Evolutionary conservation across 2,329 filamentous ascomycete species (phyloP).

Genomic region (Ophiostoma angusticollis): DNA sequence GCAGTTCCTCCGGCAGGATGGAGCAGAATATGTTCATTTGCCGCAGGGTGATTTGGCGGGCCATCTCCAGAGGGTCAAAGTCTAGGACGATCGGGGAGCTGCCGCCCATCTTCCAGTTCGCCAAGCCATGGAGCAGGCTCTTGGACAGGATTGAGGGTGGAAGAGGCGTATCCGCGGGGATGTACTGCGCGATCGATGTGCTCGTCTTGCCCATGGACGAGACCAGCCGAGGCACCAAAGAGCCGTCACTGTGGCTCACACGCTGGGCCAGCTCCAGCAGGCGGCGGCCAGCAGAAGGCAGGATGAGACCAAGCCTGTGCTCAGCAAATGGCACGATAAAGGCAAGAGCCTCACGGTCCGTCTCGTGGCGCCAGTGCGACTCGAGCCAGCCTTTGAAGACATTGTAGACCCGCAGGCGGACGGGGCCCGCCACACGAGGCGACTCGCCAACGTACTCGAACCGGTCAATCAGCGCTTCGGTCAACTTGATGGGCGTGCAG

Average conservation of each 20-base stretch:
- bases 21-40: slow-evolving; percentile 85
- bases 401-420: slow-evolving; percentile 86
- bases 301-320: slow-evolving; percentile 49
- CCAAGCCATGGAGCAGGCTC: slow-evolving; percentile 60
- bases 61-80: slow-evolving; percentile 82
- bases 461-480: slow-evolving; percentile 71
- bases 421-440: slow-evolving; percentile 60
- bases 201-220: slow-evolving; percentile 83
- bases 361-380: slow-evolving; percentile 80
- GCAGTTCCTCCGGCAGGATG: slow-evolving; percentile 81
- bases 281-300: slow-evolving; percentile 70
- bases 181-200: slow-evolving; percentile 57
- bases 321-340: slow-evolving; percentile 72
- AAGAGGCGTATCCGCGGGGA: slow-evolving; percentile 57
- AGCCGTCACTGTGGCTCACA: slow-evolving; percentile 56
- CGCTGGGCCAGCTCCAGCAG: slow-evolving; percentile 68
- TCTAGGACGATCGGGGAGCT: slow-evolving; percentile 64
- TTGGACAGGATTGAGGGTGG: slow-evolving; percentile 60
- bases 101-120: slow-evolving; percentile 59
- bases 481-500: slow-evolving; percentile 65
- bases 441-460: slow-evolving; percentile 85
- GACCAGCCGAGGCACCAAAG: slow-evolving; percentile 68
- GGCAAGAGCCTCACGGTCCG: slow-evolving; percentile 62
- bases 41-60: slow-evolving; percentile 83
- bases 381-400: slow-evolving; percentile 96